These are phyloP conservation scores for Cercospora nicotianae DNA, from an alignment of 2,329 filamentous ascomycete genomes.

Conservation along the genomic window DNA sequence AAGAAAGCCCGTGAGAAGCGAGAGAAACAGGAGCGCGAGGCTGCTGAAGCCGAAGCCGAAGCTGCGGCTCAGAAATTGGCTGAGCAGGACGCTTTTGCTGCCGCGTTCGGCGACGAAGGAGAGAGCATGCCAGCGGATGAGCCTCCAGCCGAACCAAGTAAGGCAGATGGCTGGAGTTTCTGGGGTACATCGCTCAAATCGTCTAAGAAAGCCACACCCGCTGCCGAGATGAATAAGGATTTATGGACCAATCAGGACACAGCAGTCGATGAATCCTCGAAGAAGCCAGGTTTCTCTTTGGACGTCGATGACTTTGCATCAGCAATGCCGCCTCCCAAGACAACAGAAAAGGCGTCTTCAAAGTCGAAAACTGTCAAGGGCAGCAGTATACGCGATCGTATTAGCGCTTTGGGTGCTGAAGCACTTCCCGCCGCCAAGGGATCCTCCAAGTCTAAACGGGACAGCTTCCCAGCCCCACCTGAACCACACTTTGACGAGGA, in stretches of 20 bases:
- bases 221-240: conserved; percentile 37
- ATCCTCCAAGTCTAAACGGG: conserved; percentile 33
- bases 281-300: conserved; percentile 47
- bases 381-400: conserved; percentile 53
- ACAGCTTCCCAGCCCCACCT: conserved; percentile 34
- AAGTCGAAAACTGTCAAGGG: conserved; percentile 48
- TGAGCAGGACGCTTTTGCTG: conserved; percentile 41
- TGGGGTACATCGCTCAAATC: conserved; percentile 50
- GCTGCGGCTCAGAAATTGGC: conserved; percentile 34
- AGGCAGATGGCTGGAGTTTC: conserved; percentile 43
- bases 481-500: conserved; percentile 30
- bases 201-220: conserved; percentile 43
- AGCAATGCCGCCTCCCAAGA: conserved; percentile 45
- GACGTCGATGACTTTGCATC: conserved; percentile 42
- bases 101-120: conserved; percentile 38
- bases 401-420: conserved; percentile 48
- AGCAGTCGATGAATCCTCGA: conserved; percentile 41
- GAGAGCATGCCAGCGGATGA: conserved; percentile 35
- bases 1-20: background rate
- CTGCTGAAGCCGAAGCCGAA: background rate
- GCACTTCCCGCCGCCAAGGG: conserved; percentile 41
- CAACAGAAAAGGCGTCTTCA: conserved; percentile 43
- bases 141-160: conserved; percentile 29
- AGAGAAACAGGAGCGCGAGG: background rate
- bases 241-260: conserved; percentile 45